Percentiles rank a stretch among this genome's conserved stretches.
Conservation (phyloP, 495 filamentous ascomycete genomes). For the Aspergillus kassunensis region DNA sequence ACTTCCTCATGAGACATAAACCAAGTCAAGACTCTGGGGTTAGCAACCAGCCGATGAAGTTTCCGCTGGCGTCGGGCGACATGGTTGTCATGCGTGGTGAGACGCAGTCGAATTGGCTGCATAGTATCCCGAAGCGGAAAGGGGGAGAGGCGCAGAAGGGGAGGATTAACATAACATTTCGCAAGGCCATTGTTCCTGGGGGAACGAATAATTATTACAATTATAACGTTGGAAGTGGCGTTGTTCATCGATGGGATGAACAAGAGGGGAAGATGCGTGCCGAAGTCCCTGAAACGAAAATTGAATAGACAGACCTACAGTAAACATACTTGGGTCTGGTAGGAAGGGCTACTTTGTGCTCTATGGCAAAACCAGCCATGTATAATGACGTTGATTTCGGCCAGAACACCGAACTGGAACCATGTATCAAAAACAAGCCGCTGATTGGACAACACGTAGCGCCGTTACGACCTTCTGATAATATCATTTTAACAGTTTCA, state of each 20-base stretch:
- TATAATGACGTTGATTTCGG: too few species aligned
- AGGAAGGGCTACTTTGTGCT: too few species aligned
- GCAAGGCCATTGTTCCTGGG: conserved; percentile 56
- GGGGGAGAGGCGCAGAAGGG: conserved; percentile 52
- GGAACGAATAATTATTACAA: conserved; percentile 70
- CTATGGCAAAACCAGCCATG: too few species aligned
- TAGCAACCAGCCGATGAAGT: conserved; percentile 44
- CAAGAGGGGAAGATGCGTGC: conserved; percentile 43
- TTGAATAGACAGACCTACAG: too few species aligned
- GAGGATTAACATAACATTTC: conserved; percentile 73
- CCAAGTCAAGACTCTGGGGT: conserved; percentile 17
- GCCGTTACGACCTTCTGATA: too few species aligned
- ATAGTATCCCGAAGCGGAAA: conserved; percentile 69
- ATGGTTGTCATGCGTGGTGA: conserved; percentile 68
- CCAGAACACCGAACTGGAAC: too few species aligned
- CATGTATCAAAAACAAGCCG: too few species aligned
- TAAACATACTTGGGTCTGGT: too few species aligned
- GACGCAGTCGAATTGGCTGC: conserved; percentile 69
- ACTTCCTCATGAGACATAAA: conserved; percentile 72
- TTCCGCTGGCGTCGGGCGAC: conserved; percentile 60
- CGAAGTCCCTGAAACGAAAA: too few species aligned
- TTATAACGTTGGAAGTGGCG: conserved; percentile 71
- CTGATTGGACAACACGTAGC: too few species aligned
- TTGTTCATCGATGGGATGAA: conserved; percentile 59
- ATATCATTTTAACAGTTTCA: too few species aligned